A percentile compares a stretch with the other conserved stretches of the same genome.
Evolutionary conservation across 2,329 filamentous ascomycete species (phyloP).

Genomic region (Exophiala xenobiotica): DNA sequence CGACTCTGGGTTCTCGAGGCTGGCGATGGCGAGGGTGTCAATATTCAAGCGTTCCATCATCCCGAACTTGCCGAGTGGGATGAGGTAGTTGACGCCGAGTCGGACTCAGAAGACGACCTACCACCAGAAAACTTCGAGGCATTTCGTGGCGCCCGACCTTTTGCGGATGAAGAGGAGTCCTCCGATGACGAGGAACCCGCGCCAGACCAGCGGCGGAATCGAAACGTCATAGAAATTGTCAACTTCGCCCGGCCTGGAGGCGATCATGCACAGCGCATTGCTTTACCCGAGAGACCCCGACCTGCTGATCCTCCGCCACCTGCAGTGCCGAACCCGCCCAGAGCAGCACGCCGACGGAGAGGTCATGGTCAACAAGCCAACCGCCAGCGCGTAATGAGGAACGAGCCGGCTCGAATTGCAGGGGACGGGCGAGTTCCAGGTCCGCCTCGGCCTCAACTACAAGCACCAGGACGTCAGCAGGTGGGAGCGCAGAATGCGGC

Average conservation of each 20-base stretch:
- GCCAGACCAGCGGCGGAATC: slow-evolving; percentile 37
- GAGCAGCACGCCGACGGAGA: slow-evolving; percentile 10
- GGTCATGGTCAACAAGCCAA: slow-evolving; percentile 22
- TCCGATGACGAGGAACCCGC: slow-evolving; percentile 37
- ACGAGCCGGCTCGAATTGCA: slow-evolving; percentile 11
- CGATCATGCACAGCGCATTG: slow-evolving; percentile 21
- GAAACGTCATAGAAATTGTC: slow-evolving; percentile 33
- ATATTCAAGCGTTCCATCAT: slow-evolving; percentile 16
- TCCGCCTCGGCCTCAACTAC: background rate
- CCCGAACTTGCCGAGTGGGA: slow-evolving; percentile 37
- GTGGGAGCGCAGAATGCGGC: background rate
- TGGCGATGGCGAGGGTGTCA: slow-evolving; percentile 61
- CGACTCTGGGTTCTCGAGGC: slow-evolving; percentile 86
- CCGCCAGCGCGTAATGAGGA: slow-evolving; percentile 12
- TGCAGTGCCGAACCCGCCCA: slow-evolving; percentile 23
- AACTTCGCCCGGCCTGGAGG: slow-evolving; percentile 29
- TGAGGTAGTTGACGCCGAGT: slow-evolving; percentile 30
- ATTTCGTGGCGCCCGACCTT: slow-evolving; percentile 5
- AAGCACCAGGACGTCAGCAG: background rate
- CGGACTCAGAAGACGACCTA: slow-evolving; percentile 30
- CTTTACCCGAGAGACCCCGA: slow-evolving; percentile 20
- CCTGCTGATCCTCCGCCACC: slow-evolving; percentile 13
- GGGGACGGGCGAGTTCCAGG: background rate
- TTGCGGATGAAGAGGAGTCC: slow-evolving; percentile 32
- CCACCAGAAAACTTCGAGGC: slow-evolving; percentile 13